phyloP scores from a whole-genome alignment of 352 stramenopile species.

The Phytophthora ramorum region DNA sequence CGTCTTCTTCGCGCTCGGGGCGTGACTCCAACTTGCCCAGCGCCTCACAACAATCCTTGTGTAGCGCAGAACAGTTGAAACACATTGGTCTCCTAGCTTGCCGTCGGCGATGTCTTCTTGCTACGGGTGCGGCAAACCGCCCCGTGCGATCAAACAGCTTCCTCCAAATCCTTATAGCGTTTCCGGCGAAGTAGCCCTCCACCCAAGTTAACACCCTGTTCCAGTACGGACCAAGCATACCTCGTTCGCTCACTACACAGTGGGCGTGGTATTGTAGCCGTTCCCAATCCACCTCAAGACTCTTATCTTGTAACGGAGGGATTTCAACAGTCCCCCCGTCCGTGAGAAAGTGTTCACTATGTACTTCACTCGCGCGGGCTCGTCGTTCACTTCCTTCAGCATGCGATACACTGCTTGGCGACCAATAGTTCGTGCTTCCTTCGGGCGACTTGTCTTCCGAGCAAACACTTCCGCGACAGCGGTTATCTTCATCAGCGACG shows the following conservation, averaged over 20 bases:
- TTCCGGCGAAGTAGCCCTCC: not conserved
- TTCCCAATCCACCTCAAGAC: not conserved
- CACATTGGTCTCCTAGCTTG: not conserved
- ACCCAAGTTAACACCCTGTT: not conserved
- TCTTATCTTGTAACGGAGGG: too few species aligned
- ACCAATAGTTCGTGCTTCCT: too few species aligned
- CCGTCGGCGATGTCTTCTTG: not conserved
- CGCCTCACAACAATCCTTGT: not conserved
- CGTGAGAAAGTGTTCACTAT: not conserved
- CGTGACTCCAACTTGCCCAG: not conserved
- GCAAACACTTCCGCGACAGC: too few species aligned
- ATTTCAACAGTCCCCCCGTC: too few species aligned
- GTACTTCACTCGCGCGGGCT: not conserved
- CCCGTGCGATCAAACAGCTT: not conserved
- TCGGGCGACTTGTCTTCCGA: too few species aligned
- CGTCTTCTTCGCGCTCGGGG: not conserved
- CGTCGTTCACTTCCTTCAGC: too few species aligned
- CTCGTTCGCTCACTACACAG: not conserved
- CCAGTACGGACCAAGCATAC: not conserved
- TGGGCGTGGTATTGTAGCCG: not conserved
- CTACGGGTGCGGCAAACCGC: too few species aligned
- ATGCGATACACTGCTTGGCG: too few species aligned
- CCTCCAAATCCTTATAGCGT: not conserved
- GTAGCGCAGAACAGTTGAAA: not conserved
- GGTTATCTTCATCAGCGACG: not conserved